Evolutionary conservation across 2,329 filamentous ascomycete species (phyloP), one percentile per base, ranked within the genome.

Genomic region (Calonectria hongkongensis): DNA sequence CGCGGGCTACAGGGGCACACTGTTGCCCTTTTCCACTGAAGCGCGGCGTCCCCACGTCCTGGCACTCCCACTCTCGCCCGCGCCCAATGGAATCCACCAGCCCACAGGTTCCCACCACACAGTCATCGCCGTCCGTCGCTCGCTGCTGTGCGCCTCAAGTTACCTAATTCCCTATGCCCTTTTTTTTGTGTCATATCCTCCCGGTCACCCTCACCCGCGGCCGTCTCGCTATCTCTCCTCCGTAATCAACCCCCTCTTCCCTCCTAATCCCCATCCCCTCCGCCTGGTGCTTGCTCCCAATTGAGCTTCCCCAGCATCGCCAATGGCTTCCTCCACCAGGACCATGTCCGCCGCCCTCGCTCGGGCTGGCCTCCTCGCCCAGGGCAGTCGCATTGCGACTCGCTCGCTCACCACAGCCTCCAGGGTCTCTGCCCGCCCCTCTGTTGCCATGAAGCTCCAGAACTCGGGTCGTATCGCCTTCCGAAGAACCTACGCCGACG

Each of bases 401-500:
- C 81, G 82, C 74, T 78, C 81, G 69, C 80, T 85, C 72, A 83
- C 84, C 60, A 83, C 82, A 30, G 75, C 79, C 66, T 77, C 83
- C 21, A 79, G 75, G 71, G 74, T 77, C 45, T 77, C 79, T 45
- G 71, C 79, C 72, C 81, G 79, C 60, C 83, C 82, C 64, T 78
- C 81, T 51, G 74, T 83, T 63, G 74, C 84, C 76, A 82, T 83
- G 78, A 82, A 80, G 75, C 83, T 84, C 65, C 77, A 78, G 56
- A 78, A 76, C 72, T 82, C 81, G 68, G 84, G 80, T 76, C 86
- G 82, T 79, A 82, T 83, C 72, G 84, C 83, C 50, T 87, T 87
- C 80, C 82, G 83, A 71, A 83, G 87, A 79, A 81, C 83, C 71
- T 89, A 89, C 75, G 89, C 91, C 68, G 88, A 91, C 79, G 86